Evolutionary conservation across 169 alveolate species (phyloP).

Genomic region (Plasmodium coatneyi): DNA sequence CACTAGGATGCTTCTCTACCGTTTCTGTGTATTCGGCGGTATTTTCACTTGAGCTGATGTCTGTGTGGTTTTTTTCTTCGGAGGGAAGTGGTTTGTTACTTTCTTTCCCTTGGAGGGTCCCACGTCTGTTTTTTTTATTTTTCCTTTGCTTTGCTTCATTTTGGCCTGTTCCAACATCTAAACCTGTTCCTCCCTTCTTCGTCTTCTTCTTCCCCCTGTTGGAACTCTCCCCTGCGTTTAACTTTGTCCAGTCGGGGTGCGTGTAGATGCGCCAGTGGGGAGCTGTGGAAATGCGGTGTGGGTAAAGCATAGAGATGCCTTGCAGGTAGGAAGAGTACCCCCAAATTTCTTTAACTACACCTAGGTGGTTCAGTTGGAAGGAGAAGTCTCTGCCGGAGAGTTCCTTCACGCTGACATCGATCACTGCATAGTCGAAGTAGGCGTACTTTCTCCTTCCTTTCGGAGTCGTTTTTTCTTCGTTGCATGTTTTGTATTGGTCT

Average conservation of each 20-base stretch:
- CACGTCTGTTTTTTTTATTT: background rate
- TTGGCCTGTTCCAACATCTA: background rate
- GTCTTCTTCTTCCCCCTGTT: background rate
- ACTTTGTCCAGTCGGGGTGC: background rate
- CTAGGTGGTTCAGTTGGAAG: slow-evolving; percentile 6
- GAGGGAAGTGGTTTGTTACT: background rate
- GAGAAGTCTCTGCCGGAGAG: slow-evolving; percentile 3
- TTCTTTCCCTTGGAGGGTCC: background rate
- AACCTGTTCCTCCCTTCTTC: background rate
- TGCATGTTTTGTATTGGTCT: background rate
- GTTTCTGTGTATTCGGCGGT: background rate
- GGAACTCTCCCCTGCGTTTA: background rate
- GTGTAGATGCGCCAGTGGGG: slow-evolving; percentile 69
- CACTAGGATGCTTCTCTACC: background rate
- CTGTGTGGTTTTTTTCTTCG: background rate
- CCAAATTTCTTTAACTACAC: slow-evolving; percentile 39
- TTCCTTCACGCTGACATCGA: slow-evolving; percentile 35
- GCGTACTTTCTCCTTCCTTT: slow-evolving; percentile 26
- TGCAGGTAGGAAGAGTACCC: slow-evolving; percentile 64
- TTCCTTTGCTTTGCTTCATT: background rate
- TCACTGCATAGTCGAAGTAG: slow-evolving; percentile 56
- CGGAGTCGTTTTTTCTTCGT: background rate
- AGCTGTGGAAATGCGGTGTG: slow-evolving; percentile 20
- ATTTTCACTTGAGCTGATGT: background rate
- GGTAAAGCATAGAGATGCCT: slow-evolving; percentile 49